These are phyloP conservation scores for Protomyces macrosporus DNA, from an alignment of 1,139 yeast species.

Conservation along the genomic window DNA sequence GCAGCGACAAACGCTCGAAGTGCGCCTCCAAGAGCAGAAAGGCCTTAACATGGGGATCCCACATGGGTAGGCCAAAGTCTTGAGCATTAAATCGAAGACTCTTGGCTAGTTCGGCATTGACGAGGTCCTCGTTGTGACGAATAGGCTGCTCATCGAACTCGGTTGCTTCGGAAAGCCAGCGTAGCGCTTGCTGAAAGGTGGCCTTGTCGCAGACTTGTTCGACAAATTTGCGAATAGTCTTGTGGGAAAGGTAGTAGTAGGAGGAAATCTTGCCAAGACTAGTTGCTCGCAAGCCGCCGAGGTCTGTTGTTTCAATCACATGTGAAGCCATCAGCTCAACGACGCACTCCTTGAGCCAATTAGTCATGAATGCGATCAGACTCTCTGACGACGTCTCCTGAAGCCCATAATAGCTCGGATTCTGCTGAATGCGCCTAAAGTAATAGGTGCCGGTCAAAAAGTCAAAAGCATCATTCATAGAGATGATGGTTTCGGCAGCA, in stretches of 20 bases:
- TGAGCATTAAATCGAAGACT: conserved; percentile 67
- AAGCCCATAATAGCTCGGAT: conserved; percentile 90
- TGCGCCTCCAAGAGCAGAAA: conserved; percentile 81
- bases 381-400: conserved; percentile 65
- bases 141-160: conserved; percentile 63
- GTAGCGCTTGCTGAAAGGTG: conserved; percentile 63
- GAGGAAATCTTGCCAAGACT: conserved; percentile 82
- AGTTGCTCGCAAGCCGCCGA: conserved; percentile 42
- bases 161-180: conserved; percentile 68
- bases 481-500: conserved; percentile 73
- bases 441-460: conserved; percentile 93
- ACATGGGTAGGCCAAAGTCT: conserved; percentile 56
- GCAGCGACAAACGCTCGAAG: conserved; percentile 74
- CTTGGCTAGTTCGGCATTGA: conserved; percentile 83
- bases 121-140: conserved; percentile 50
- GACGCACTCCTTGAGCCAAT: conserved; percentile 65
- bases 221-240: conserved; percentile 68
- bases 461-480: conserved; percentile 85
- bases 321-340: conserved; percentile 63
- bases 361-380: conserved; percentile 61
- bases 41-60: conserved; percentile 55
- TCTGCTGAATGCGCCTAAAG: conserved; percentile 87
- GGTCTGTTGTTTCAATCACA: conserved; percentile 54
- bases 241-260: conserved; percentile 88
- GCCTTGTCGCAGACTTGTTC: conserved; percentile 49